A percentile compares a stretch with the other conserved stretches of the same genome.
Evolutionary conservation across 2,329 filamentous ascomycete species (phyloP).

Genomic region (Diaporthe nobilis): DNA sequence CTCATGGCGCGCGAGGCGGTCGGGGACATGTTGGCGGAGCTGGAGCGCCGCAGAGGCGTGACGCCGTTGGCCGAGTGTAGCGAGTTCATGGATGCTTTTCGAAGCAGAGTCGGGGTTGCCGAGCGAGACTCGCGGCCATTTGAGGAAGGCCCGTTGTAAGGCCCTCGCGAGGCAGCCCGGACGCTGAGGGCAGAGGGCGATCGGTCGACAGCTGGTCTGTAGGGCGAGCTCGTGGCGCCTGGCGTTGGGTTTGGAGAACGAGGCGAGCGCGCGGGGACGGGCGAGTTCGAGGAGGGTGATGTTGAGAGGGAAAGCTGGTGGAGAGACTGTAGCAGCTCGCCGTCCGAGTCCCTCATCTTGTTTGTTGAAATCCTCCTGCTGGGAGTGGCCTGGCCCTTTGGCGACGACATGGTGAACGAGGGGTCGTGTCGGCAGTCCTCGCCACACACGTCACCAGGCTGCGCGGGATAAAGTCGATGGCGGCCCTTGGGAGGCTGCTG

Average conservation of each 20-base stretch:
- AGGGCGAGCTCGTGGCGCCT: conserved; percentile 48
- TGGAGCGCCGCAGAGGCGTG: conserved; percentile 63
- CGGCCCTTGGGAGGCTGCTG: conserved; percentile 13
- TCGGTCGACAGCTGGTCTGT: conserved; percentile 55
- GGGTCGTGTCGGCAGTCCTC: conserved; percentile 12
- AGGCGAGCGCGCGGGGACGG: conserved; percentile 46
- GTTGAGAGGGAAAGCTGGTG: conserved; percentile 60
- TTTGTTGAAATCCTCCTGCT: conserved; percentile 35
- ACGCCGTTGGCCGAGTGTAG: conserved; percentile 64
- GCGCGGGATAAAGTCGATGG: conserved; percentile 6
- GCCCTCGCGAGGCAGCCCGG: conserved; percentile 57
- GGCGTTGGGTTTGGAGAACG: conserved; percentile 31
- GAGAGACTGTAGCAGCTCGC: conserved; percentile 58
- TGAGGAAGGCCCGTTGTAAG: conserved; percentile 53
- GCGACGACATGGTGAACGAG: conserved; percentile 38
- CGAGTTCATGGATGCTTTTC: conserved; percentile 71
- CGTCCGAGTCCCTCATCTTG: conserved; percentile 42
- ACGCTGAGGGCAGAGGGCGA: conserved; percentile 56
- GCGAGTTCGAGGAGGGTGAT: conserved; percentile 44
- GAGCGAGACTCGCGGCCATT: conserved; percentile 60
- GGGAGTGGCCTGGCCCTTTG: conserved; percentile 43
- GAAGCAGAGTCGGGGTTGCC: conserved; percentile 64
- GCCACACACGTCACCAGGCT: conserved; percentile 26
- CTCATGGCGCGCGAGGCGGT: conserved; percentile 54
- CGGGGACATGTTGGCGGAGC: conserved; percentile 62